Conservation (phyloP, 108 stramenopile species). For the Fragilaria radians region DNA sequence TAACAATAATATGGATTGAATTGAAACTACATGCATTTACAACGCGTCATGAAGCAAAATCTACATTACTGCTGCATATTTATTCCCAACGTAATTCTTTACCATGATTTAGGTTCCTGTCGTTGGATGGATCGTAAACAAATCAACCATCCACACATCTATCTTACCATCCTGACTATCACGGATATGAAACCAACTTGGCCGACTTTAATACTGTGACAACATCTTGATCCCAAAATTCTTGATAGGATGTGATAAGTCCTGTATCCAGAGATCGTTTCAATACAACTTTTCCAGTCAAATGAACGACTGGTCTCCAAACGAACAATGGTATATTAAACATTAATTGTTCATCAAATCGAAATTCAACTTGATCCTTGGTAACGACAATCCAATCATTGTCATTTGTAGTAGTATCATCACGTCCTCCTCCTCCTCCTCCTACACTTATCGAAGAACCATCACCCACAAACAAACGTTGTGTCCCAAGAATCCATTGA, state of each 20-base stretch:
- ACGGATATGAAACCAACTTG: too few relatives aligned
- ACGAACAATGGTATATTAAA: conserved; percentile 82
- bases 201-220: conserved; percentile 64
- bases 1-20: too few relatives aligned
- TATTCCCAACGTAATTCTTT: too few relatives aligned
- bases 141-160: too few relatives aligned
- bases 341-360: conserved; percentile 74
- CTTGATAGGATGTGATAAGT: conserved; percentile 76
- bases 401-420: conserved; percentile 48
- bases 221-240: conserved; percentile 87
- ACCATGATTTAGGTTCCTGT: too few relatives aligned
- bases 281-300: conserved; percentile 71
- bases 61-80: too few relatives aligned
- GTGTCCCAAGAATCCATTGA: conserved; percentile 78
- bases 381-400: conserved; percentile 52
- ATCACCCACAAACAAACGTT: conserved; percentile 64
- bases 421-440: conserved; percentile 48
- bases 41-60: too few relatives aligned
- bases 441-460: conserved; percentile 53
- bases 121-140: too few relatives aligned
- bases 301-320: conserved; percentile 53
- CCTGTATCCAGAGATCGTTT: conserved; percentile 54
- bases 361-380: conserved; percentile 36
- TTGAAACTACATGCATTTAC: too few relatives aligned
- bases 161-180: too few relatives aligned